Conservation (phyloP, 352 stramenopile species). For the Phytophthora pisi region DNA sequence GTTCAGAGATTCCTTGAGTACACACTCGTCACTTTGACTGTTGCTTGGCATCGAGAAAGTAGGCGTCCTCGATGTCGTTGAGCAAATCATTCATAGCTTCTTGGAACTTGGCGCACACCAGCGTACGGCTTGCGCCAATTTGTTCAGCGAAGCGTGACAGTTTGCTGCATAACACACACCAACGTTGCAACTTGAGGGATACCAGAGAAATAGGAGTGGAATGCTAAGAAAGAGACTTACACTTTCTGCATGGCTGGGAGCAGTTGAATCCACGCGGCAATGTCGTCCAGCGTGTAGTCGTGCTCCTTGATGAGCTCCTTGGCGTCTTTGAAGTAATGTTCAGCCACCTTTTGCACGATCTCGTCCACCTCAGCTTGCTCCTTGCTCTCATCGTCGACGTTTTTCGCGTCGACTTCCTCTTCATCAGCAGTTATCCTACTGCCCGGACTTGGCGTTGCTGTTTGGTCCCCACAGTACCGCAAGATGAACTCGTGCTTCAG, state of each 20-base stretch:
- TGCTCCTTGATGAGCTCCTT: slow-evolving; percentile 78
- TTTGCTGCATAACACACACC: slow-evolving; percentile 50
- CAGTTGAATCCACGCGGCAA: slow-evolving; percentile 76
- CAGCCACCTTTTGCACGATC: slow-evolving; percentile 76
- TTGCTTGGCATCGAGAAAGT: slow-evolving; percentile 58
- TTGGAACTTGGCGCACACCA: slow-evolving; percentile 78
- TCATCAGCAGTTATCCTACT: slow-evolving; percentile 28
- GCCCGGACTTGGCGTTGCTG: slow-evolving; percentile 13
- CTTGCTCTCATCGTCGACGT: slow-evolving; percentile 56
- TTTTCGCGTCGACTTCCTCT: slow-evolving; percentile 32
- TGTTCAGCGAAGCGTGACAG: slow-evolving; percentile 81
- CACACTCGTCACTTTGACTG: slow-evolving; percentile 42
- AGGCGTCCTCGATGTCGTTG: slow-evolving; percentile 67
- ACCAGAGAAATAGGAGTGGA: too few species aligned
- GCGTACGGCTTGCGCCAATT: slow-evolving; percentile 54
- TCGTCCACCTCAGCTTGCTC: slow-evolving; percentile 77
- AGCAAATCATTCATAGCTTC: slow-evolving; percentile 77
- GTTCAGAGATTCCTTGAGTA: too few species aligned
- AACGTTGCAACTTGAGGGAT: too few species aligned
- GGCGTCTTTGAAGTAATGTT: slow-evolving; percentile 82
- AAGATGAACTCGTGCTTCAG: slow-evolving; percentile 76
- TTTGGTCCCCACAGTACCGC: slow-evolving; percentile 40
- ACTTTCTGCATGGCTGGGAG: slow-evolving; percentile 84
- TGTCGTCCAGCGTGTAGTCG: slow-evolving; percentile 72
- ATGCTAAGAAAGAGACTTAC: slow-evolving; percentile 31